Evolutionary conservation across 2,329 filamentous ascomycete genomes (phyloP).

Genomic region (Thielaviopsis musarum): DNA sequence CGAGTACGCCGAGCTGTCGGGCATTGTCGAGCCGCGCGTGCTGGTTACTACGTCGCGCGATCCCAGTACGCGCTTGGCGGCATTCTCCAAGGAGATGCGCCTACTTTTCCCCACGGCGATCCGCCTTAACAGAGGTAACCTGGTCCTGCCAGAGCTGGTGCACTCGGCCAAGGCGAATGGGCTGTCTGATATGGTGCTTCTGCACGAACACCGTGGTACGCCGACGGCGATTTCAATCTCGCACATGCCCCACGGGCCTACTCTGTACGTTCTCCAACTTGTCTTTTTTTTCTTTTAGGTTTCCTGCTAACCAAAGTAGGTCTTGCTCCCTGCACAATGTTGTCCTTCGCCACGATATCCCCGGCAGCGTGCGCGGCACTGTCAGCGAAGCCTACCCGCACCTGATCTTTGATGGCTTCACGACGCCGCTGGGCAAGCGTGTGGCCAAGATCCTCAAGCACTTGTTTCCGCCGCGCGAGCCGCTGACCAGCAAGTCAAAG

Average conservation of each 20-base stretch:
- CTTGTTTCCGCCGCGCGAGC: slow-evolving; percentile 77
- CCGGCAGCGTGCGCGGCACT: slow-evolving; percentile 69
- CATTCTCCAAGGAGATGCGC: slow-evolving; percentile 85
- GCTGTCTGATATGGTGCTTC: slow-evolving; percentile 67
- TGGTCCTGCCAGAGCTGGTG: slow-evolving; percentile 74
- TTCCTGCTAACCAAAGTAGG: slow-evolving; percentile 16
- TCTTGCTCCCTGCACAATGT: slow-evolving; percentile 89
- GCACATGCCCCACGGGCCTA: slow-evolving; percentile 79
- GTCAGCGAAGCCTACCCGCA: slow-evolving; percentile 89
- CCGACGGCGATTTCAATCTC: slow-evolving; percentile 79
- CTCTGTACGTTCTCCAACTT: slow-evolving; percentile 15
- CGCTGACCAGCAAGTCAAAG: slow-evolving; percentile 52
- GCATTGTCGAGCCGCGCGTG: slow-evolving; percentile 68
- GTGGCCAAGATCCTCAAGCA: slow-evolving; percentile 88
- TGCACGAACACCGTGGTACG: slow-evolving; percentile 85
- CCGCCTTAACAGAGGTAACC: slow-evolving; percentile 77
- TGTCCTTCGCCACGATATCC: slow-evolving; percentile 81
- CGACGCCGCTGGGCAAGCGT: slow-evolving; percentile 58
- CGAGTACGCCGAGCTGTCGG: slow-evolving; percentile 82
- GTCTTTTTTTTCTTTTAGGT: neutral
- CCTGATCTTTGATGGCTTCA: slow-evolving; percentile 89
- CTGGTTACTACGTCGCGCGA: slow-evolving; percentile 84
- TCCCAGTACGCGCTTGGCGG: slow-evolving; percentile 66
- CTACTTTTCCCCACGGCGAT: slow-evolving; percentile 72
- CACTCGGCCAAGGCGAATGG: slow-evolving; percentile 64